Evolutionary conservation across 2,329 filamentous ascomycete species (phyloP).

Genomic region (Periconia sp.): DNA sequence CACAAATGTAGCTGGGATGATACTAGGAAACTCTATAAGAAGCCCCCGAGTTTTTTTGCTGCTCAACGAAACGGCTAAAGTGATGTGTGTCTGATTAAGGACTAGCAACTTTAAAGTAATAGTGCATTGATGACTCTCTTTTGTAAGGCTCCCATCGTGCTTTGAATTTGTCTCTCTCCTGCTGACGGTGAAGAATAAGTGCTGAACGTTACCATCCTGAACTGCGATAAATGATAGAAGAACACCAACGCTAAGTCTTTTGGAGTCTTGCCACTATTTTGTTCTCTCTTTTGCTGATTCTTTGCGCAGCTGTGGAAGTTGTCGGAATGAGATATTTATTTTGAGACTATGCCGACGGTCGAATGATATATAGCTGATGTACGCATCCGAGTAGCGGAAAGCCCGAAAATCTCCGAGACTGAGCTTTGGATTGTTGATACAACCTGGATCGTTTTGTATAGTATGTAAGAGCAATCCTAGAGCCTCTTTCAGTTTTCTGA

Average conservation of each 20-base stretch:
- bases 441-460: constrained; percentile 4
- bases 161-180: constrained; percentile 9
- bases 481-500: constrained; percentile 31
- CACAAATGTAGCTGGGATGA: constrained; percentile 33
- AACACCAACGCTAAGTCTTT: constrained; percentile 22
- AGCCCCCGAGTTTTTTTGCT: constrained; percentile 14
- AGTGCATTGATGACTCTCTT: constrained; percentile 5
- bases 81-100: constrained; percentile 14
- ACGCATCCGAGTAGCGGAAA: constrained; percentile 20
- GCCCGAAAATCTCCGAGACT: constrained; percentile 22
- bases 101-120: constrained; percentile 20
- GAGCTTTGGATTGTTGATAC: constrained; percentile 9
- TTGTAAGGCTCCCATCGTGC: constrained; percentile 11
- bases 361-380: constrained; percentile 19
- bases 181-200: constrained; percentile 29
- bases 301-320: constrained; percentile 15
- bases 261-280: constrained; percentile 33
- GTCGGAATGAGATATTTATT: constrained; percentile 22
- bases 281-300: constrained; percentile 6
- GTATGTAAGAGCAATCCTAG: constrained; percentile 21
- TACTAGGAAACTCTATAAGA: constrained; percentile 29
- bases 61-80: constrained; percentile 14
- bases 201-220: constrained; percentile 14
- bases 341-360: constrained; percentile 20
- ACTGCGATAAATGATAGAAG: constrained; percentile 30